A percentile compares a stretch with the other conserved stretches of the same genome.
Evolutionary conservation across 257 asterid genomes (phyloP).

Genomic region (Solanum ossicruentum): DNA sequence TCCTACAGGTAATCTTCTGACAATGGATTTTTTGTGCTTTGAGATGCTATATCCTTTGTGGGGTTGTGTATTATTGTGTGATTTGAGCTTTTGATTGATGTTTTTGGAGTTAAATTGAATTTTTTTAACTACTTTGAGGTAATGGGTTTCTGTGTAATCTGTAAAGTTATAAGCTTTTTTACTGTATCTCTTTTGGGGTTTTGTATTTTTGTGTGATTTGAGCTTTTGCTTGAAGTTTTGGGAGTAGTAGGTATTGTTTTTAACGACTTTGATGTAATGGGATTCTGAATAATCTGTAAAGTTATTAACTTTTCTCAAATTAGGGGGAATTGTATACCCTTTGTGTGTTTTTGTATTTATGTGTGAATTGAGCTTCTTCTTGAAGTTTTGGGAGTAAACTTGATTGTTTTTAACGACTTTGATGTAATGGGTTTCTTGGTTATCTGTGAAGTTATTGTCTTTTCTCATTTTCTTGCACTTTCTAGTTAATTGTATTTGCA

Average conservation of each 20-base stretch:
- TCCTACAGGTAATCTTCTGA: not conserved
- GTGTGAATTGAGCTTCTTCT: not conserved
- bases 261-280: constrained; percentile 34
- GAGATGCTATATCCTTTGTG: not conserved
- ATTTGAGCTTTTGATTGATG: not conserved
- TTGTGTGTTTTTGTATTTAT: not conserved
- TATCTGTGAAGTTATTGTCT: not conserved
- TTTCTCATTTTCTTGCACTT: not conserved
- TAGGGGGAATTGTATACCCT: not conserved
- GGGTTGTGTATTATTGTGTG: not conserved
- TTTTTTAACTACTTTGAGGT: constrained; percentile 34
- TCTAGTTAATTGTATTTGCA: not conserved
- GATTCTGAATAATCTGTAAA: not conserved
- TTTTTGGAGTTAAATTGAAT: not conserved
- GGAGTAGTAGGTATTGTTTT: not conserved
- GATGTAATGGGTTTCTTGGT: constrained; percentile 10
- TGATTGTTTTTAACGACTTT: constrained; percentile 28
- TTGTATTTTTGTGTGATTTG: not conserved
- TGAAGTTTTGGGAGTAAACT: not conserved
- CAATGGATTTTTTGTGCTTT: not conserved
- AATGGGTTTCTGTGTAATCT: not conserved
- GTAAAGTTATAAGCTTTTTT: not conserved
- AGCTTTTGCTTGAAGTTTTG: not conserved
- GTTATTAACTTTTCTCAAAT: not conserved
- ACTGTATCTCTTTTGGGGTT: not conserved